Base-by-base conservation (phyloP, 1,139 yeast genomes). In the Yamadazyma sp. region DNA sequence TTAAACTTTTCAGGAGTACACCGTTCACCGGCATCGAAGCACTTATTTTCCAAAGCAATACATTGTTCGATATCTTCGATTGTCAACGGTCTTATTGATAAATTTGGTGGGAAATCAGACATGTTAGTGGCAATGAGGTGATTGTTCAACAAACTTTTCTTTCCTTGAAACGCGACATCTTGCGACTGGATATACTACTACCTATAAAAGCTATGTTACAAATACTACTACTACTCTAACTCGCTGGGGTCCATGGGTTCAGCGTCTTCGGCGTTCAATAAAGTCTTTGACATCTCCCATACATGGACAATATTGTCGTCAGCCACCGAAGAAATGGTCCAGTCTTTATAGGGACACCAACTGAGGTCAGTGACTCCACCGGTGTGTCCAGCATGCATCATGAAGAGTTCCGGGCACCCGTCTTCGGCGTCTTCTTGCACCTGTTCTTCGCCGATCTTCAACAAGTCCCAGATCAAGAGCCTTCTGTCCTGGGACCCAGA, bases 301-400 rank as follows among this genome's bases (percentile, higher is more conserved):
- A 85, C 63, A 52, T 86, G 94, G 4, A 84, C 83, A 37, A 82
- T 79, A 53, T 85, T 85, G 47, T 85, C 89, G 53, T 83, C 90
- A 11, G 89, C 86, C 23, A 81, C 80, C 20, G 86, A 75, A 0
- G 85, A 87, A 40, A 84, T 53, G 23, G 86, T 73, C 90, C 90
- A 85, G 12, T 85, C 85, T 41, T 78, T 72, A 50, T 71, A 77
- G 3, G 83, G 80, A 52, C 83, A 82, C 73, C 87, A 81, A 33
- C 80, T 73, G 48, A 85, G 69, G 56, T 86, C 95, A 25, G 82
- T 80, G 9, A 86, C 82, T 1, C 83, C 73, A 10, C 88, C 84
- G 10, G 87, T 82, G 53, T 85, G 94, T 13, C 95, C 95, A 26
- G 92, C 94, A 52, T 86, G 95, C 81, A 86, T 82, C 89, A 85